phyloP scores from a whole-genome alignment of 345 rosid genomes.

The Camelina hispida region DNA sequence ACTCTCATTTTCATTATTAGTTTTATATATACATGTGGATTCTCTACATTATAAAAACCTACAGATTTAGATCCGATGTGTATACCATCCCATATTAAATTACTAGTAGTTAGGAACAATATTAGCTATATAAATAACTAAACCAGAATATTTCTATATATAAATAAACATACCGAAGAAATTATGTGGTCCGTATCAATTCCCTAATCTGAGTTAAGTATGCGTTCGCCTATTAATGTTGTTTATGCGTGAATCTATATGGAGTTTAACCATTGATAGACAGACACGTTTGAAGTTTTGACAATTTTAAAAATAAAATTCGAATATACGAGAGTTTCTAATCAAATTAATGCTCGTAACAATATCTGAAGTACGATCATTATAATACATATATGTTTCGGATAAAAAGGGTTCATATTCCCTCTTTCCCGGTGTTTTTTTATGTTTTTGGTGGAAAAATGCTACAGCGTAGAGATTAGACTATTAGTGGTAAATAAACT shows the following conservation, averaged over 20 bases:
- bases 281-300: conserved; percentile 25
- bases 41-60: conserved; percentile 11
- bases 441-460: not conserved
- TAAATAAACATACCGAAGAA: not conserved
- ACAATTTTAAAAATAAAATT: conserved; percentile 28
- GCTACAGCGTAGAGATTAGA: conserved; percentile 1
- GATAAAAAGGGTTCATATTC: conserved; percentile 9
- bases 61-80: conserved; percentile 27
- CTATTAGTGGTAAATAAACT: not conserved
- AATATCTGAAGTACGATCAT: conserved; percentile 5
- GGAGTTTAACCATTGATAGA: not conserved
- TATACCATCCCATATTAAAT: conserved; percentile 11
- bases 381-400: conserved; percentile 6
- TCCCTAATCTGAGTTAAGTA: conserved; percentile 28
- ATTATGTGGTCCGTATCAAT: conserved; percentile 27
- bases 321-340: conserved; percentile 15
- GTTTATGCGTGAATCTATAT: conserved; percentile 23
- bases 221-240: conserved; percentile 1
- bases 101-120: conserved; percentile 3
- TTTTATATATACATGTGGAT: conserved; percentile 14
- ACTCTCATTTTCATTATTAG: conserved; percentile 29
- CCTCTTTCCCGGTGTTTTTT: not conserved
- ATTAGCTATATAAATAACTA: conserved; percentile 2
- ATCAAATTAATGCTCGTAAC: conserved; percentile 3
- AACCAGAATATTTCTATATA: conserved; percentile 1